Conservation (phyloP, 306 rosid species). For the Trifolium subterraneum region DNA sequence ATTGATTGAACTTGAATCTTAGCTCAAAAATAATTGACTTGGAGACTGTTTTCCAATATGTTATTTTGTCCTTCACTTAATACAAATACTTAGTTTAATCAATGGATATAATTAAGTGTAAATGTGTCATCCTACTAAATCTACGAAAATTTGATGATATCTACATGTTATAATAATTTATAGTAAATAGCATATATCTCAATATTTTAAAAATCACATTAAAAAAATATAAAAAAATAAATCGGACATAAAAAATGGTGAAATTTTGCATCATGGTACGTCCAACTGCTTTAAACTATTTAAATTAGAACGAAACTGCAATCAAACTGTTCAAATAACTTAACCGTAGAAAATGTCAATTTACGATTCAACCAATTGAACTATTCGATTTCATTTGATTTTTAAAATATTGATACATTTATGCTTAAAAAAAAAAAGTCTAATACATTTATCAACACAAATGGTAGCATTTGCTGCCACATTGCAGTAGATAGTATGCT, state of each 20-base stretch:
- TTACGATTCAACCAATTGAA: not conserved
- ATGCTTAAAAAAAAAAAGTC: not conserved
- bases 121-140: not conserved
- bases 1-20: not conserved
- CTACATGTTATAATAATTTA: not conserved
- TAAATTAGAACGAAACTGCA: not conserved
- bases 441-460: not conserved
- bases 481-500: conserved; percentile 38
- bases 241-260: not conserved
- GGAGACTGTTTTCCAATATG: not conserved
- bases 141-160: not conserved
- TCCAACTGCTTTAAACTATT: not conserved
- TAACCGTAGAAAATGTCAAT: not conserved
- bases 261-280: not conserved
- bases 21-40: not conserved
- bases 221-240: not conserved
- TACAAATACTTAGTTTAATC: not conserved
- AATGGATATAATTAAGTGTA: not conserved
- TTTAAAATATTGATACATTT: not conserved
- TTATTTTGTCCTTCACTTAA: not conserved
- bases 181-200: not conserved
- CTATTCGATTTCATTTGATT: not conserved
- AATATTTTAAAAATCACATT: not conserved
- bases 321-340: not conserved
- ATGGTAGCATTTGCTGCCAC: conserved; percentile 29